Evolutionary conservation across 2,329 filamentous ascomycete genomes (phyloP), one percentile per base, ranked within the genome.

Genomic region (Daldinia sp.): DNA sequence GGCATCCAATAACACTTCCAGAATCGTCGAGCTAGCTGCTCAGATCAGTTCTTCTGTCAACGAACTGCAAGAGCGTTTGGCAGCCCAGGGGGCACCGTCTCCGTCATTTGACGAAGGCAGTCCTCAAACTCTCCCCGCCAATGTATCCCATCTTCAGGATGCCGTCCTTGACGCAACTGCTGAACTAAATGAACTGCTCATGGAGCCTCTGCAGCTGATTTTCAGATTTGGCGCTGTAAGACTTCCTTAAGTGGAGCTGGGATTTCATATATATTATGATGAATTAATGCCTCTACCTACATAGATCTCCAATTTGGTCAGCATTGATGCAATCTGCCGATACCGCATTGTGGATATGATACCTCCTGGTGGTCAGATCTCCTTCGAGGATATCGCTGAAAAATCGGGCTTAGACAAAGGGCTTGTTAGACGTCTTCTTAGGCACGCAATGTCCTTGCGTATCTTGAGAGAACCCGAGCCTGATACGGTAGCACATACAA

Each of bases 121-220:
- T 55, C 70, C 70, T 15, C 12, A 30, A 55, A 12, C 7, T 28
- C 71, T 74, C 7, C 72, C 70, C 53, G 3, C 67, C 26, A 39
- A 64, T 41, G 26, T 57, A n/a, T 23, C 6, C 42, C 41, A 69
- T 39, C 23, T 73, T 59, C 65, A 50, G 35, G 69, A 71, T 68
- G 67, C 33, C 33, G 62, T 74, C 9, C 63, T 73, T 35, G 72
- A 74, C 57, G 70, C 72, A 15, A 73, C 72, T 53, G 65, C 72
- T 23, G 72, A 74, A 20, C 48, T 74, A 2, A 65, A 73, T 48
- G 72, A 74, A 20, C 10, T 74, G 7, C 70, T 74, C 15, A 90
- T 87, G 89, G 90, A 63, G 86, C 84, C 46, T 85, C 88, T 74
- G 20, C 30, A 28, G n/a, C 55, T 73, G 30, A 50, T 65, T 55